Conservation (phyloP, 2,329 filamentous ascomycete genomes). For the Rutstroemia sp. region DNA sequence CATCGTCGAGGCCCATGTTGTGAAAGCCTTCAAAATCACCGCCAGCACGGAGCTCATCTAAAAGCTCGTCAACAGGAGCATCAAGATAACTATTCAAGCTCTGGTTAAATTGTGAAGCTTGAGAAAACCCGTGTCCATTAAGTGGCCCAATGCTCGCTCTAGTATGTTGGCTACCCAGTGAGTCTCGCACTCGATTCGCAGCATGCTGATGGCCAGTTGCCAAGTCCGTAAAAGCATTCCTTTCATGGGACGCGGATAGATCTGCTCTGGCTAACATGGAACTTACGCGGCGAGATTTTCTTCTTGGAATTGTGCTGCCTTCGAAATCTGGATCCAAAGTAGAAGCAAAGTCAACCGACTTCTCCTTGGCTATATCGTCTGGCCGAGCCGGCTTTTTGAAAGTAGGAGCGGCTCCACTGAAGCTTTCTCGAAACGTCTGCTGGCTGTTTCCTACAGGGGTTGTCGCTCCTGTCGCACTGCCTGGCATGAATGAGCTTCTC, state of each 20-base stretch:
- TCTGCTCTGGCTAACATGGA: constrained; percentile 85
- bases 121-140: constrained; percentile 19
- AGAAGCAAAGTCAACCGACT: constrained; percentile 54
- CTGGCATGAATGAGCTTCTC: constrained; percentile 55
- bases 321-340: constrained; percentile 64
- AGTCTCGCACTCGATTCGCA: constrained; percentile 46
- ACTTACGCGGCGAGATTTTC: constrained; percentile 73
- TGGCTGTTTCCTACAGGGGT: constrained; percentile 60
- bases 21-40: constrained; percentile 61
- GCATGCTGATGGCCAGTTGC: constrained; percentile 38
- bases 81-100: constrained; percentile 57
- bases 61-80: constrained; percentile 58
- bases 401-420: constrained; percentile 39
- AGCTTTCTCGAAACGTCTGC: constrained; percentile 66
- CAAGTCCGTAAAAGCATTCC: constrained; percentile 70
- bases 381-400: constrained; percentile 18
- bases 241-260: constrained; percentile 76
- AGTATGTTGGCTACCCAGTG: constrained; percentile 60
- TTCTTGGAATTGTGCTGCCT: constrained; percentile 43
- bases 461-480: constrained; percentile 64
- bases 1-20: constrained; percentile 65
- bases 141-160: constrained; percentile 45
- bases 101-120: constrained; percentile 31
- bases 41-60: constrained; percentile 59
- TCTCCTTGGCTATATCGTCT: constrained; percentile 20